A percentile compares a stretch with the other conserved stretches of the same genome.
Conservation (phyloP, 805 yeast species). For the Zygotorulaspora florentina region DNA sequence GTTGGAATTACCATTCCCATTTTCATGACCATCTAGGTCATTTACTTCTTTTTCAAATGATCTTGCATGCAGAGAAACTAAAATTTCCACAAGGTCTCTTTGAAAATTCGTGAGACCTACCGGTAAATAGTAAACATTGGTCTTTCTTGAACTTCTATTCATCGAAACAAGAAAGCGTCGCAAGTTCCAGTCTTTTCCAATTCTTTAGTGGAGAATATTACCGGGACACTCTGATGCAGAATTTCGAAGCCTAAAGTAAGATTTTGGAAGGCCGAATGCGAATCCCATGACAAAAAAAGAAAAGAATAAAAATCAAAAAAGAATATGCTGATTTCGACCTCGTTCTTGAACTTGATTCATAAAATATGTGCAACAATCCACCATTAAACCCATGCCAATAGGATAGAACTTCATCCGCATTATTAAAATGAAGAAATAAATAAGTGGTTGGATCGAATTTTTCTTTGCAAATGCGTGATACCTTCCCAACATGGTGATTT, state of each 20-base stretch:
- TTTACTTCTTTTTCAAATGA: slow-evolving; percentile 27
- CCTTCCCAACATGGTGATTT: no score
- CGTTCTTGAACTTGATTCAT: no score
- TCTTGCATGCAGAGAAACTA: slow-evolving; percentile 41
- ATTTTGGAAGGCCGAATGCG: no score
- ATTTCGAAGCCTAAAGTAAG: background rate
- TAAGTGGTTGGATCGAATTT: no score
- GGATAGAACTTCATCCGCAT: no score
- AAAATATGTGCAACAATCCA: no score
- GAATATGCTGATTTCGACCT: background rate
- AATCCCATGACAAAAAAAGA: background rate
- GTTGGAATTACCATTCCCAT: slow-evolving; percentile 1
- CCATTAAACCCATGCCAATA: no score
- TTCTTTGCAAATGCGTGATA: no score
- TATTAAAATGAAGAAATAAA: no score
- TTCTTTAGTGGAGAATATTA: background rate
- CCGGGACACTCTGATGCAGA: no score
- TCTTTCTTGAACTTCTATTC: slow-evolving; percentile 3
- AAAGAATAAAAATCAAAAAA: background rate
- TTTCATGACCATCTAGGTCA: slow-evolving; percentile 1
- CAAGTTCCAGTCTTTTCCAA: background rate
- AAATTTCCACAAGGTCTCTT: slow-evolving; percentile 40
- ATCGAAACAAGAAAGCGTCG: background rate
- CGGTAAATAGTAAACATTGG: slow-evolving; percentile 34
- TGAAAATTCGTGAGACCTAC: slow-evolving; percentile 44